Conservation (phyloP, 768 basidiomycete genomes). For the Lactarius quietus region DNA sequence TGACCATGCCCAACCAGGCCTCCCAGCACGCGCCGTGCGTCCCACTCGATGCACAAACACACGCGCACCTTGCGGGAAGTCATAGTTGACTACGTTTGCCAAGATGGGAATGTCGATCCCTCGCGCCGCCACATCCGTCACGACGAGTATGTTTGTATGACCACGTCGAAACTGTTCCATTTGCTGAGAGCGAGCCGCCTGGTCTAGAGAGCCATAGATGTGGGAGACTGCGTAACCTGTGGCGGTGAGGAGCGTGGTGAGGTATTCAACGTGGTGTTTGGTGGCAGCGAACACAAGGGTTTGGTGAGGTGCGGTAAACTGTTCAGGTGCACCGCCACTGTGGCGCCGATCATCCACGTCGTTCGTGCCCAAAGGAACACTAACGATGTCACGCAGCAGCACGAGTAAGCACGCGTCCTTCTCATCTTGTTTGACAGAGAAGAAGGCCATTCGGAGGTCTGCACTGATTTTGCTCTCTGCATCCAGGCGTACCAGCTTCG, state of each 20-base stretch:
- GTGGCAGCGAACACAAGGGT: constrained; percentile 94
- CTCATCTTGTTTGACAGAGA: constrained; percentile 86
- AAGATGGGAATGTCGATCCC: constrained; percentile 97
- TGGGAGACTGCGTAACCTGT: constrained; percentile 89
- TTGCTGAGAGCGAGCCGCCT: constrained; percentile 81
- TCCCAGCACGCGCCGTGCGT: constrained; percentile 91
- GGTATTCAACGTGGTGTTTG: constrained; percentile 98
- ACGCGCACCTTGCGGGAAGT: constrained; percentile 91
- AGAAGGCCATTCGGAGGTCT: constrained; percentile 93
- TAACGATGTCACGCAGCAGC: constrained; percentile 83
- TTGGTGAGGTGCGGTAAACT: constrained; percentile 73
- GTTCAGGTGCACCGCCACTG: constrained; percentile 35
- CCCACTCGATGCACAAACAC: constrained; percentile 97
- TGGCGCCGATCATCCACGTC: constrained; percentile 32
- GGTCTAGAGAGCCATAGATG: constrained; percentile 95
- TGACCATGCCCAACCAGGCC: constrained; percentile 96
- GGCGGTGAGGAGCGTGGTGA: constrained; percentile 68
- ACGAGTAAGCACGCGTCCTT: constrained; percentile 89
- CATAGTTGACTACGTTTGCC: constrained; percentile 97
- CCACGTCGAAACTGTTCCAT: constrained; percentile 89
- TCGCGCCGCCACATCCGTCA: constrained; percentile 97
- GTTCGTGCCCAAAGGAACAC: constrained; percentile 58
- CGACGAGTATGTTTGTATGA: constrained; percentile 79
- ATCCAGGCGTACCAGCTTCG: constrained; percentile 94
- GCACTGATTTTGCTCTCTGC: constrained; percentile 93